Percentiles rank a stretch among this genome's conserved stretches.
phyloP scores from a whole-genome alignment of 768 basidiomycete species.

The Leccinellum albellum region DNA sequence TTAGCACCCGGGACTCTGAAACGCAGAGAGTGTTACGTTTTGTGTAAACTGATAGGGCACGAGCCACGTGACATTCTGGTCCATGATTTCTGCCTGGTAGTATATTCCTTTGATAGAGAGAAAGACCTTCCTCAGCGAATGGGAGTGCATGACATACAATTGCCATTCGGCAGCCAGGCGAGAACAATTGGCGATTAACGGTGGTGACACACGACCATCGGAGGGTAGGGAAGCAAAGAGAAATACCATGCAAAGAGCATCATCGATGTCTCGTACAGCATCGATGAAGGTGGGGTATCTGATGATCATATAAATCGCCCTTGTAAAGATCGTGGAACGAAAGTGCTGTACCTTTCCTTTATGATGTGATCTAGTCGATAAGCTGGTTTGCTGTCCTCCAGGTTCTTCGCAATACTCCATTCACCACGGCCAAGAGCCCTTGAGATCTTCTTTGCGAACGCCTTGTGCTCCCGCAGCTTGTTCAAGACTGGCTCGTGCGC shows the following conservation, averaged over 20 bases:
- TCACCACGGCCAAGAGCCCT: constrained; percentile 90
- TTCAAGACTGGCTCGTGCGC: constrained; percentile 93
- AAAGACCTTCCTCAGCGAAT: constrained; percentile 83
- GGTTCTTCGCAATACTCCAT: constrained; percentile 90
- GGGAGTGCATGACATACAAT: constrained; percentile 87
- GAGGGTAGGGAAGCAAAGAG: constrained; percentile 91
- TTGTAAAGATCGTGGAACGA: background rate
- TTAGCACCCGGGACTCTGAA: constrained; percentile 3
- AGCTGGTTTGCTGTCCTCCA: constrained; percentile 90
- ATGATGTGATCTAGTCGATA: constrained; percentile 94
- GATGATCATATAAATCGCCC: constrained; percentile 10
- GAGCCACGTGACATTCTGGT: constrained; percentile 91
- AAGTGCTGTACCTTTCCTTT: constrained; percentile 77
- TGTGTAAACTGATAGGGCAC: constrained; percentile 98
- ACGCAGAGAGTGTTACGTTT: constrained; percentile 49
- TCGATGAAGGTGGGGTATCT: constrained; percentile 98
- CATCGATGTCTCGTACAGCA: constrained; percentile 93
- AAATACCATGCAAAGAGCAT: constrained; percentile 92
- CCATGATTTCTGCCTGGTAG: constrained; percentile 94
- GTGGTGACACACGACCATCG: constrained; percentile 73
- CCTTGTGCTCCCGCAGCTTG: constrained; percentile 95
- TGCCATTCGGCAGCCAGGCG: constrained; percentile 95
- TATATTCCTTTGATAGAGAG: constrained; percentile 97
- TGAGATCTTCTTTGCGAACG: constrained; percentile 95
- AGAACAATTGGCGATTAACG: constrained; percentile 86